phyloP scores from a whole-genome alignment of 768 basidiomycete genomes.

The Calocybe cyanea region DNA sequence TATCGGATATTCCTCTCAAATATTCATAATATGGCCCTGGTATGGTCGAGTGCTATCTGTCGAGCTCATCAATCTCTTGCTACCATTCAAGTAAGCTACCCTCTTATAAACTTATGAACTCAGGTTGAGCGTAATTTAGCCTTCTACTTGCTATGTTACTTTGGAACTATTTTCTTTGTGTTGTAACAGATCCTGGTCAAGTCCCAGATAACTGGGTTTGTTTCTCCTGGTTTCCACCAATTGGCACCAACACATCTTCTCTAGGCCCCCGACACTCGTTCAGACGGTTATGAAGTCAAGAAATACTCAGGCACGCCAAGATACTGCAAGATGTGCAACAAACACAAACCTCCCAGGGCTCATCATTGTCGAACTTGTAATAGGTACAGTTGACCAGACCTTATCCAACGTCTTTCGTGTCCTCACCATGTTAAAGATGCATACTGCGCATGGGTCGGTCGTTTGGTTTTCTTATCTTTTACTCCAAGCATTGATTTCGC shows the following conservation, averaged over 20 bases:
- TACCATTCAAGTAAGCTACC: constrained; percentile 83
- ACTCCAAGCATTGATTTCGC: background rate
- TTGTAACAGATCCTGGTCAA: constrained; percentile 77
- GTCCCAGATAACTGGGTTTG: constrained; percentile 80
- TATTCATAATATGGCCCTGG: constrained; percentile 92
- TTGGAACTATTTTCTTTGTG: constrained; percentile 87
- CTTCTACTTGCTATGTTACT: constrained; percentile 70
- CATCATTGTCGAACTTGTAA: constrained; percentile 93
- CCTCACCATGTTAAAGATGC: constrained; percentile 43
- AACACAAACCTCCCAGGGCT: constrained; percentile 82
- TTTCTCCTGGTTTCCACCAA: background rate
- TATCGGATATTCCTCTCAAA: constrained; percentile 85
- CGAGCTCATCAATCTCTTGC: constrained; percentile 69
- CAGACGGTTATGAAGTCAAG: constrained; percentile 87
- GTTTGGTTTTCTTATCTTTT: background rate
- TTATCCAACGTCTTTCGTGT: background rate
- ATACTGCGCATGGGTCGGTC: constrained; percentile 83
- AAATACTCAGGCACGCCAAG: constrained; percentile 78
- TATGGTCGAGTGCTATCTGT: constrained; percentile 73
- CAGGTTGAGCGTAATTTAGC: constrained; percentile 37
- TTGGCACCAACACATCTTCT: background rate
- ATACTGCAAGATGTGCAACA: constrained; percentile 82
- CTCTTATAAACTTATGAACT: constrained; percentile 1
- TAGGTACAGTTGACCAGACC: constrained; percentile 28
- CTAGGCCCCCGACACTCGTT: constrained; percentile 71